Evolutionary conservation across 805 yeast species (phyloP), one percentile per base, ranked within the genome.

Genomic region (Kluyveromyces nonfermentans): DNA sequence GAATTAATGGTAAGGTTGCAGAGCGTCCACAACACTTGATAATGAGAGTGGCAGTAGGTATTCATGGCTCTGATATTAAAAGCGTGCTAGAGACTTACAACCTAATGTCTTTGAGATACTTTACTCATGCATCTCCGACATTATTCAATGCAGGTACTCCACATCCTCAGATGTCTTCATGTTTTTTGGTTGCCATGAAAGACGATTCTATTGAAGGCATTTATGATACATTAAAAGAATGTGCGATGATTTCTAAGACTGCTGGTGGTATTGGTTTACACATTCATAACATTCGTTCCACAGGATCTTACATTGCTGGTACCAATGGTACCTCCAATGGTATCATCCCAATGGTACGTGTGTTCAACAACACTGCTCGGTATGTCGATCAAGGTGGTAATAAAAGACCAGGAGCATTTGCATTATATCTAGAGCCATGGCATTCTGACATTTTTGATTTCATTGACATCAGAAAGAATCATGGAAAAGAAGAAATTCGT

Each of bases 381-480:
- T 90, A 89, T 59, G 97, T 90, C 35, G 97, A 90, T 57, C 98
- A 90, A 72, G 98, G 98, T 50, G 97, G 97, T 44, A 90, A 90
- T 68, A 89, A 89, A 66, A 74, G 98, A 57, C 98, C 98, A 0
- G 97, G 97, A 49, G 98, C 98, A 3, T 85, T 90, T 65, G 96
- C 96, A 31, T 67, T 88, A 32, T 90, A 89, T 65, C 64, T 90
- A 32, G 98, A 90, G 67, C 97, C 98, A 44, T 90, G 98, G 98
- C 98, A 90, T 61, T 77, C 84, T 9, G 98, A 90, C 56, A 73
- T 90, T 31, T 83, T 86, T 62, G 95, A 85, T 47, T 82, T 90
- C 56, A 64, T 90, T 43, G 90, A 89, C 46, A 71, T 90, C 52
- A 77, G 93, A 57, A 89, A 90, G 68, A 90, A 88, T 59, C 96